Base-by-base conservation (phyloP, 2,329 filamentous ascomycete species). In the Chrysoporthe puriensis region DNA sequence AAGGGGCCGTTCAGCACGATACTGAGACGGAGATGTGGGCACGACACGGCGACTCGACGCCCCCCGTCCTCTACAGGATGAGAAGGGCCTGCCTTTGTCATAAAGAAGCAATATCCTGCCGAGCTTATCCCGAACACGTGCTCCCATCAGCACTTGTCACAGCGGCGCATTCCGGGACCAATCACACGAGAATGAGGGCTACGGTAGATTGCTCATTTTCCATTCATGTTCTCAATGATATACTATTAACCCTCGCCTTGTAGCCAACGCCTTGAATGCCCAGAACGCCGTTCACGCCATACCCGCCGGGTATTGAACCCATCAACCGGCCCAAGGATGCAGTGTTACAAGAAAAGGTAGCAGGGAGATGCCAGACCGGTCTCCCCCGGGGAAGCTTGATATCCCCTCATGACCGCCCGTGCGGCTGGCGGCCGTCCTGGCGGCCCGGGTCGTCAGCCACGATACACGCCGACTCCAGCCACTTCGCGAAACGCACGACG, bases 401-500 rank as follows among this genome's bases (percentile, higher is more conserved):
- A 11, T 11, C 43, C 7, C 13, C n/a, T 60, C 42, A 40, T 18
- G n/a, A 8, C 42, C 42, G 57, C 32, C n/a, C 36, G n/a, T 58
- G 18, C 7, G 54, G 32, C 42, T 5, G 42, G 16, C 42, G 42
- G 8, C 59, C 43, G 21, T 34, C 43, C 26, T 43, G 57, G n/a
- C 59, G 42, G 34, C 40, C 59, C 14, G 26, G 26, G 26, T 62
- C 58, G 21, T 68, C 69, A 21, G 68, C 43, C 61, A 75, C 72
- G 40, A 77, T 73, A 69, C 80, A 80, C 70, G 78, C 80, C 59
- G 71, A 76, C 75, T 88, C 86, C 2, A 87, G 71, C 85, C 84
- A 87, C 73, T 82, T 86, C 26, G 85, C 82, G 70, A 88, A 84
- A 72, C 80, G 81, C 63, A 88, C 86, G 7, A 83, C 83, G 0